Conservation (phyloP, 805 yeast genomes). For the Suhomyces canberraensis region DNA sequence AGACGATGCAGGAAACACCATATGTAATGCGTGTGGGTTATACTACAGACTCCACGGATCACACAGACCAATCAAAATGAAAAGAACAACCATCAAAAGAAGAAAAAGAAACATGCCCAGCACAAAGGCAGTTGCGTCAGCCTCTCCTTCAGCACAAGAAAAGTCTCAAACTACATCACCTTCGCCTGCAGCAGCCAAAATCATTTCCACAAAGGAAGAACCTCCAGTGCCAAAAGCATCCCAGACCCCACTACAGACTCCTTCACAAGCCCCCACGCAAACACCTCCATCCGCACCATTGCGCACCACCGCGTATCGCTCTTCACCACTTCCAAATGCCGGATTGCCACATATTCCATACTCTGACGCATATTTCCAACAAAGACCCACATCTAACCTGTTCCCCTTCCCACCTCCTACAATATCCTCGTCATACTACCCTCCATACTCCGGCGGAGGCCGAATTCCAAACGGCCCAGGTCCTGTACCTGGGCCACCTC, state of each 20-base stretch:
- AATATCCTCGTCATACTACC: constrained; percentile 19
- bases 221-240: too few species aligned
- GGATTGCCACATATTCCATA: constrained; percentile 2
- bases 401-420: constrained; percentile 7
- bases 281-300: background rate
- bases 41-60: constrained; percentile 72
- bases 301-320: background rate
- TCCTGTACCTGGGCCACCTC: constrained; percentile 41
- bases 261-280: too few species aligned
- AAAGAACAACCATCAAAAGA: constrained; percentile 69
- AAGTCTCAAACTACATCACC: background rate
- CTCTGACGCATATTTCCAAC: background rate
- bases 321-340: background rate
- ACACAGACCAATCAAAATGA: constrained; percentile 75
- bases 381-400: constrained; percentile 7
- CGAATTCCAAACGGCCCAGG: constrained; percentile 42
- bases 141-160: background rate
- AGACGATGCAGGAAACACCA: constrained; percentile 76
- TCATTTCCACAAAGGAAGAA: too few species aligned
- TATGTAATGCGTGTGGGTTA: constrained; percentile 86
- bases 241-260: too few species aligned
- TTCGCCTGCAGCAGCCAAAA: background rate
- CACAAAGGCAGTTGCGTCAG: background rate
- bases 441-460: constrained; percentile 34
- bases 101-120: constrained; percentile 48